phyloP scores from a whole-genome alignment of 139 green algal genomes.

The Chlamydomonas asymmetrica region DNA sequence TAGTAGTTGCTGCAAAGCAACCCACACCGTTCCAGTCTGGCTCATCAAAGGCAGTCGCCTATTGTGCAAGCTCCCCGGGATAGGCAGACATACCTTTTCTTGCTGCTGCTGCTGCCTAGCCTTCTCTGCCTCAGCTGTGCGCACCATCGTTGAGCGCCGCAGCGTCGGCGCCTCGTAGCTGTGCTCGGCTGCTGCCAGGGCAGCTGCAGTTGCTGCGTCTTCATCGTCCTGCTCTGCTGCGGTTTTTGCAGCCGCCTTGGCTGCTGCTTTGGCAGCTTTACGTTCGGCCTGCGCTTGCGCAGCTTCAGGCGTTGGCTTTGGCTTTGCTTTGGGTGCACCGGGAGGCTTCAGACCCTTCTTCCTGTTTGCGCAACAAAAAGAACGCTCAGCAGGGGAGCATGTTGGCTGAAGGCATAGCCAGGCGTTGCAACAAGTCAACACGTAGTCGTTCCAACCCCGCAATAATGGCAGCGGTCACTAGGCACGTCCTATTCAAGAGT shows the following conservation, averaged over 20 bases:
- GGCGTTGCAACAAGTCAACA: background rate
- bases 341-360: slow-evolving; percentile 21
- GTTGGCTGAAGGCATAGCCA: background rate
- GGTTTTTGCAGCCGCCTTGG: slow-evolving; percentile 23
- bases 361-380: background rate
- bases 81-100: no score
- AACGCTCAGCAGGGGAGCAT: background rate
- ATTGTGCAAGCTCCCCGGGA: no score
- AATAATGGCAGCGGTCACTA: background rate
- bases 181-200: background rate
- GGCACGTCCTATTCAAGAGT: background rate
- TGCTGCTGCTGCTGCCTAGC: slow-evolving; percentile 24
- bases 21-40: slow-evolving; percentile 7
- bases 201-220: background rate
- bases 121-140: slow-evolving; percentile 19
- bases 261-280: background rate
- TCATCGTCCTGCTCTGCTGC: slow-evolving; percentile 24
- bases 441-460: background rate
- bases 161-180: slow-evolving; percentile 41
- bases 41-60: no score
- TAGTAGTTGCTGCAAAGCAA: background rate
- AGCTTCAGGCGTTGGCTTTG: slow-evolving; percentile 1
- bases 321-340: slow-evolving; percentile 15
- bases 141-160: slow-evolving; percentile 32
- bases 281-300: background rate